phyloP scores from a whole-genome alignment of 441 rosid genomes.

The Metrosideros polymorpha region DNA sequence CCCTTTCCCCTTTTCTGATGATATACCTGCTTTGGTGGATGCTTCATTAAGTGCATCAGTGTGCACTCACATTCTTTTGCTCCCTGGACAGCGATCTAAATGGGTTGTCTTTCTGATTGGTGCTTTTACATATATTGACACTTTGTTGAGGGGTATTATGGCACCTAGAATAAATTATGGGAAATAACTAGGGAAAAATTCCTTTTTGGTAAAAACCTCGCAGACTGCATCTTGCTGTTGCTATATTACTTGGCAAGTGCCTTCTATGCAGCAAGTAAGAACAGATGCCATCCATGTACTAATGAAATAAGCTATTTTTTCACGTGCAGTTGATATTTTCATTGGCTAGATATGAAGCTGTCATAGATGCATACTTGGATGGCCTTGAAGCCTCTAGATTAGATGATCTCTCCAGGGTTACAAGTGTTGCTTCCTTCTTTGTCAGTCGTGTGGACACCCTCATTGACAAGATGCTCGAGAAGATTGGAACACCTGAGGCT shows the following conservation, averaged over 20 bases:
- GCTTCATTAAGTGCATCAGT: neutral
- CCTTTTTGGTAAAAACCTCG: neutral
- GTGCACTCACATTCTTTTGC: neutral
- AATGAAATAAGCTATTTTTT: neutral
- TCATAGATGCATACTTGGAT: constrained; percentile 95
- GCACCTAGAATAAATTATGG: neutral
- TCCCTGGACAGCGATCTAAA: neutral
- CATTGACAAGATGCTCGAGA: constrained; percentile 89
- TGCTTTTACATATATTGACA: neutral
- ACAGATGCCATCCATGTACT: neutral
- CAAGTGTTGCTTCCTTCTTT: constrained; percentile 96
- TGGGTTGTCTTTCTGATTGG: neutral
- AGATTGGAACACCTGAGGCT: constrained; percentile 90
- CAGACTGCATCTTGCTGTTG: neutral
- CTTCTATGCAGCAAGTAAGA: neutral
- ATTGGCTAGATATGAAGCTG: constrained; percentile 87
- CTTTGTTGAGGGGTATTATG: neutral
- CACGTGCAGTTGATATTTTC: constrained; percentile 84
- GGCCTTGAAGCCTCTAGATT: constrained; percentile 97
- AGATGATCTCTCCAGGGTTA: constrained; percentile 83
- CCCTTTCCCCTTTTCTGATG: neutral
- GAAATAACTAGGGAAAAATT: neutral
- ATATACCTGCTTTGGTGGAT: neutral
- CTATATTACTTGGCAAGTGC: neutral
- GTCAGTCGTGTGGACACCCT: constrained; percentile 97